These are phyloP conservation scores for Metschnikowia kunwiensis DNA, from an alignment of 805 yeast genomes.

Conservation along the genomic window DNA sequence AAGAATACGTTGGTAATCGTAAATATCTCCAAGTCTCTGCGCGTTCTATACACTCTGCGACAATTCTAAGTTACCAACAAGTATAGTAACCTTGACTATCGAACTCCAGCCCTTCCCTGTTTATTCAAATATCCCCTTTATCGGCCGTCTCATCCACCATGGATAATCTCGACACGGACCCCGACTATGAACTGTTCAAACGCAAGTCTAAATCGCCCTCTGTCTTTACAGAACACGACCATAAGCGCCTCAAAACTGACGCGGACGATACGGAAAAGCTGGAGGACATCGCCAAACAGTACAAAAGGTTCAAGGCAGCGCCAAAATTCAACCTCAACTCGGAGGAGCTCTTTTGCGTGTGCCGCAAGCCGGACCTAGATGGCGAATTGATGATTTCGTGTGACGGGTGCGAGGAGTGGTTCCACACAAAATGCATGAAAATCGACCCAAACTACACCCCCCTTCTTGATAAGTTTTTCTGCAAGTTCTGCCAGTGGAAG, in stretches of 20 bases:
- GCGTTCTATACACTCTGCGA: no score
- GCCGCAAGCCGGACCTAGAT: constrained; percentile 76
- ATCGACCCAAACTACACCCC: constrained; percentile 49
- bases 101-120: no score
- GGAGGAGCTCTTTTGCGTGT: constrained; percentile 71
- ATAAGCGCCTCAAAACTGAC: constrained; percentile 12
- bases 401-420: constrained; percentile 96
- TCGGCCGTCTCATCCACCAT: no score
- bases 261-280: constrained; percentile 22
- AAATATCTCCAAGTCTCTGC: no score
- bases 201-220: constrained; percentile 18
- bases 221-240: constrained; percentile 7
- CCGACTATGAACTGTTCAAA: constrained; percentile 5
- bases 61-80: no score
- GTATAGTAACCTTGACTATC: no score
- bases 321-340: constrained; percentile 47
- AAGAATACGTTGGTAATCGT: no score
- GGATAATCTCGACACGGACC: no score
- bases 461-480: constrained; percentile 62
- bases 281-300: constrained; percentile 37
- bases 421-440: constrained; percentile 75
- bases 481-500: constrained; percentile 66
- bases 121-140: no score
- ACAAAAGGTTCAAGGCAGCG: constrained; percentile 32
- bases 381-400: constrained; percentile 85